Conservation (phyloP, 1,139 yeast genomes). For the Magnusiomyces suaveolens region DNA sequence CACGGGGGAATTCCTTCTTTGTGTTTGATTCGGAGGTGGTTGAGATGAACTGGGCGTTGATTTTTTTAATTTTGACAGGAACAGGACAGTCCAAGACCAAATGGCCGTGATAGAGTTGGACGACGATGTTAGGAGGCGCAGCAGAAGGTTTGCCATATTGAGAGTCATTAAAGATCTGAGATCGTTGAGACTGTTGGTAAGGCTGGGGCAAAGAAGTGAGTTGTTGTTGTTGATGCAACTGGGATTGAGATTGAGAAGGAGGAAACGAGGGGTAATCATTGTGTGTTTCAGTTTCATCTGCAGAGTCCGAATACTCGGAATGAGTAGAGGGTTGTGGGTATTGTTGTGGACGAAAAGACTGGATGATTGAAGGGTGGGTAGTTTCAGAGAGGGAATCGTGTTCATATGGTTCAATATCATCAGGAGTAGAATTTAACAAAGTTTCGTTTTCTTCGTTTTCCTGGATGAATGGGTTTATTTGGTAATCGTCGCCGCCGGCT, state of each 20-base stretch:
- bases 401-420: not conserved
- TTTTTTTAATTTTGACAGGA: constrained; percentile 45
- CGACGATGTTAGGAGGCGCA: constrained; percentile 39
- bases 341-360: not conserved
- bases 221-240: too few species aligned
- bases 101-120: constrained; percentile 57
- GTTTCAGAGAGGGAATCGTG: not conserved
- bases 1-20: constrained; percentile 33
- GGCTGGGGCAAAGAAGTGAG: too few species aligned
- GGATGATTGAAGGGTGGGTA: not conserved
- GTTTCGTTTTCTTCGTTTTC: not conserved
- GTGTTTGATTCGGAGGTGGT: not conserved
- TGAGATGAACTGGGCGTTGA: not conserved
- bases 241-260: constrained; percentile 11
- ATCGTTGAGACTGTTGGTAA: not conserved
- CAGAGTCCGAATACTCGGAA: not conserved
- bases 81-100: constrained; percentile 75
- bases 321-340: not conserved
- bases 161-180: constrained; percentile 19
- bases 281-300: constrained; percentile 10
- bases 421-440: not conserved
- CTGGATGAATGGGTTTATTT: not conserved
- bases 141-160: constrained; percentile 28
- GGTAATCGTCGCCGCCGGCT: not conserved
- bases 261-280: constrained; percentile 17